phyloP scores from a whole-genome alignment of 352 stramenopile genomes.

The Phytophthora idaei region DNA sequence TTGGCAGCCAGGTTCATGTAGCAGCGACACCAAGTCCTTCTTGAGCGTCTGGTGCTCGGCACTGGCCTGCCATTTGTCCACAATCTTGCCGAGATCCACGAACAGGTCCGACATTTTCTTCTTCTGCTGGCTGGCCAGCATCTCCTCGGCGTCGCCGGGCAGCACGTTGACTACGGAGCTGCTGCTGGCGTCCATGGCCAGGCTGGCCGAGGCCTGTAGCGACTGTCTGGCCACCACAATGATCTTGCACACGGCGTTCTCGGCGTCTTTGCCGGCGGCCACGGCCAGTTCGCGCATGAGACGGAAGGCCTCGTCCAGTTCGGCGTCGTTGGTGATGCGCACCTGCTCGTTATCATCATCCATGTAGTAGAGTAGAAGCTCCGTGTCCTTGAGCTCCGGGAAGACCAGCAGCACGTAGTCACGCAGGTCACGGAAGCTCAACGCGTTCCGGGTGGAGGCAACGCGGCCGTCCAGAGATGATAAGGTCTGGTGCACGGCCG shows the following conservation, averaged over 20 bases:
- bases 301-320: conserved; percentile 78
- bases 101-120: conserved; percentile 75
- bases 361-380: conserved; percentile 81
- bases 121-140: conserved; percentile 62
- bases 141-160: conserved; percentile 43
- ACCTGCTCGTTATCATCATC: conserved; percentile 87
- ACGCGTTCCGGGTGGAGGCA: conserved; percentile 28
- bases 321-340: conserved; percentile 81
- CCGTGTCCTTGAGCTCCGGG: conserved; percentile 46
- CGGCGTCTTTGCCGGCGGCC: conserved; percentile 43
- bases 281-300: conserved; percentile 75
- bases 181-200: conserved; percentile 34
- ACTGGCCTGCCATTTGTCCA: conserved; percentile 73
- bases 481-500: conserved; percentile 68
- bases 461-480: conserved; percentile 49
- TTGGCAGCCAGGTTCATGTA: conserved; percentile 79
- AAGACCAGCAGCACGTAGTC: conserved; percentile 80
- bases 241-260: conserved; percentile 69
- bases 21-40: conserved; percentile 70
- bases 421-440: conserved; percentile 65
- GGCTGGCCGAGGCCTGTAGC: conserved; percentile 7
- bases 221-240: conserved; percentile 53
- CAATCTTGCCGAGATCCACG: conserved; percentile 74
- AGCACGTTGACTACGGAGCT: conserved; percentile 27
- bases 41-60: conserved; percentile 67